phyloP scores from a whole-genome alignment of 768 basidiomycete species.

The Lactarius hengduanensis region DNA sequence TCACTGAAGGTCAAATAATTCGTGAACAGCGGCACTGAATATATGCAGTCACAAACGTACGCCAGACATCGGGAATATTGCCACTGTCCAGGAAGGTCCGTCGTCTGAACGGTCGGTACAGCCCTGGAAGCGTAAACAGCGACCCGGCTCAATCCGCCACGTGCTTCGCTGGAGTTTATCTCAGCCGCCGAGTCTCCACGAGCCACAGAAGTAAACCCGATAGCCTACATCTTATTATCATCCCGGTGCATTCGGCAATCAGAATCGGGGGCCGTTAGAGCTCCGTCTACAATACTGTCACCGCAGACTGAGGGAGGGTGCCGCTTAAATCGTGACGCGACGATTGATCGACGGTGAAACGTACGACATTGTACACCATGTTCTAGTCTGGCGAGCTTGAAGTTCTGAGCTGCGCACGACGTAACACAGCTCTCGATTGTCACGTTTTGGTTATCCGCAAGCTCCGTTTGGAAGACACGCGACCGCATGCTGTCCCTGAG shows the following conservation, averaged over 20 bases:
- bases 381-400: slow-evolving; percentile 68
- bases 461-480: slow-evolving; percentile 50
- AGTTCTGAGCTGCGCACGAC: slow-evolving; percentile 54
- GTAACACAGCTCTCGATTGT: slow-evolving; percentile 66
- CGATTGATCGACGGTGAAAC: slow-evolving; percentile 29
- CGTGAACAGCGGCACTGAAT: not conserved
- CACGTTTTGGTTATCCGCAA: slow-evolving; percentile 38
- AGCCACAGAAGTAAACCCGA: too few species aligned
- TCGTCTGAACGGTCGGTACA: slow-evolving; percentile 55
- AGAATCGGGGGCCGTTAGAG: slow-evolving; percentile 45
- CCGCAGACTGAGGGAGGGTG: slow-evolving; percentile 58
- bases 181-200: not conserved
- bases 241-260: slow-evolving; percentile 73
- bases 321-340: not conserved
- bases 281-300: slow-evolving; percentile 59
- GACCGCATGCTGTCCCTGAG: slow-evolving; percentile 59
- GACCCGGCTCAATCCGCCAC: slow-evolving; percentile 70
- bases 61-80: slow-evolving; percentile 63
- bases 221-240: slow-evolving; percentile 59
- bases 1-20: slow-evolving; percentile 44
- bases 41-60: slow-evolving; percentile 39
- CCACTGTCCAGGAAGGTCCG: slow-evolving; percentile 64
- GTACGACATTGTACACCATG: slow-evolving; percentile 52
- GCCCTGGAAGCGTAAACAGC: slow-evolving; percentile 64
- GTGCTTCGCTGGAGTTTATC: slow-evolving; percentile 49